Conservation (phyloP, 352 stramenopile genomes). For the Phytophthora palmivora region DNA sequence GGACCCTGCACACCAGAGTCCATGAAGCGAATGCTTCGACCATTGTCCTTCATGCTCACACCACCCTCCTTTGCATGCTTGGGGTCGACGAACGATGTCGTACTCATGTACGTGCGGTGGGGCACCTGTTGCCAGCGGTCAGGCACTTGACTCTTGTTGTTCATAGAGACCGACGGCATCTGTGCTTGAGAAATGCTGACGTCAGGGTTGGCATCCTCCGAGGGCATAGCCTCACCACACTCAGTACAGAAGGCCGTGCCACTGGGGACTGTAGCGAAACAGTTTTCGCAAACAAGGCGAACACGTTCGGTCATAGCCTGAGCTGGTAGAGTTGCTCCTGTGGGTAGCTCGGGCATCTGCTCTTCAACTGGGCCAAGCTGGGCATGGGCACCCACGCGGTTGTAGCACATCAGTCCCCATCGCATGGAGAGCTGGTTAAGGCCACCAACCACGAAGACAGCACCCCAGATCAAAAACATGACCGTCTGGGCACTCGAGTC, state of each 20-base stretch:
- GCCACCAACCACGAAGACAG: constrained; percentile 59
- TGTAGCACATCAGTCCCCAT: constrained; percentile 91
- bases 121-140: constrained; percentile 88
- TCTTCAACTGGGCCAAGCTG: constrained; percentile 70
- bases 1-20: constrained; percentile 84
- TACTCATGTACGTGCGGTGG: constrained; percentile 86
- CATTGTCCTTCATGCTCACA: constrained; percentile 79
- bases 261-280: constrained; percentile 83
- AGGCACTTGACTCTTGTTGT: constrained; percentile 74
- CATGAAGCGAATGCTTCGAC: constrained; percentile 89
- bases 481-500: constrained; percentile 63
- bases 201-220: constrained; percentile 74
- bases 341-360: constrained; percentile 76
- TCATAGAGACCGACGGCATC: constrained; percentile 86
- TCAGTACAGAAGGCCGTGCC: constrained; percentile 90
- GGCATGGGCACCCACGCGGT: constrained; percentile 81
- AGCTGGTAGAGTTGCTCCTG: constrained; percentile 66
- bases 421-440: constrained; percentile 89
- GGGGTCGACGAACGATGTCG: constrained; percentile 89
- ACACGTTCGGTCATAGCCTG: constrained; percentile 68
- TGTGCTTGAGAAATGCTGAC: constrained; percentile 90
- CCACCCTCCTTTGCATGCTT: constrained; percentile 78
- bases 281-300: constrained; percentile 90
- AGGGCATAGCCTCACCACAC: constrained; percentile 87
- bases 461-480: constrained; percentile 86